phyloP scores from a whole-genome alignment of 345 rosid species.

The Arabidopsis suecica region DNA sequence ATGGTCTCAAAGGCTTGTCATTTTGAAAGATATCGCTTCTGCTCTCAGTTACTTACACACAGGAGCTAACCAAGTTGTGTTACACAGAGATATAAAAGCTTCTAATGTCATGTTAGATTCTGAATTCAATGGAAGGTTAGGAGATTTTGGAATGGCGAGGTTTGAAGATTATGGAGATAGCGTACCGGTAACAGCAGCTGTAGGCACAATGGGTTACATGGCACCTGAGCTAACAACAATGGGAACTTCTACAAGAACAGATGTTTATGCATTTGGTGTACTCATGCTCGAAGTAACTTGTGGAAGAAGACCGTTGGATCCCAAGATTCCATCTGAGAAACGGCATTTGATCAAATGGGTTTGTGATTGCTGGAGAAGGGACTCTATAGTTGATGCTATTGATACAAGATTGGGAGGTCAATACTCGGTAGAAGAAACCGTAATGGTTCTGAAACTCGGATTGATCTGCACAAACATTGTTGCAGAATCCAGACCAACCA shows the following conservation, averaged over 20 bases:
- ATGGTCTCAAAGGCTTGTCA: constrained; percentile 49
- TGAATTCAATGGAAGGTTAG: constrained; percentile 70
- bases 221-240: constrained; percentile 53
- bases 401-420: constrained; percentile 45
- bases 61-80: constrained; percentile 56
- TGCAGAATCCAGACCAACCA: constrained; percentile 49
- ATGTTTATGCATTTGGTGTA: constrained; percentile 53
- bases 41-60: constrained; percentile 55
- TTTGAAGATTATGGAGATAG: constrained; percentile 74
- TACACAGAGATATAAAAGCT: constrained; percentile 60
- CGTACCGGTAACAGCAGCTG: constrained; percentile 62
- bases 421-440: constrained; percentile 45
- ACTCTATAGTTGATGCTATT: constrained; percentile 41
- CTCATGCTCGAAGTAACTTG: constrained; percentile 54
- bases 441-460: constrained; percentile 53
- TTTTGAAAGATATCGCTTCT: constrained; percentile 49
- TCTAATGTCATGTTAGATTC: constrained; percentile 56
- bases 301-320: constrained; percentile 71
- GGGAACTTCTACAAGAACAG: constrained; percentile 47
- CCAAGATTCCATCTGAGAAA: constrained; percentile 27
- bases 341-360: constrained; percentile 48
- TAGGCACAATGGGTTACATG: constrained; percentile 73
- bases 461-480: constrained; percentile 46
- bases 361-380: constrained; percentile 44
- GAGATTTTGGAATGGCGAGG: constrained; percentile 92